Evolutionary conservation across 1,139 yeast species (phyloP), one percentile per base, ranked within the genome.

Genomic region (Yarrowia galli): DNA sequence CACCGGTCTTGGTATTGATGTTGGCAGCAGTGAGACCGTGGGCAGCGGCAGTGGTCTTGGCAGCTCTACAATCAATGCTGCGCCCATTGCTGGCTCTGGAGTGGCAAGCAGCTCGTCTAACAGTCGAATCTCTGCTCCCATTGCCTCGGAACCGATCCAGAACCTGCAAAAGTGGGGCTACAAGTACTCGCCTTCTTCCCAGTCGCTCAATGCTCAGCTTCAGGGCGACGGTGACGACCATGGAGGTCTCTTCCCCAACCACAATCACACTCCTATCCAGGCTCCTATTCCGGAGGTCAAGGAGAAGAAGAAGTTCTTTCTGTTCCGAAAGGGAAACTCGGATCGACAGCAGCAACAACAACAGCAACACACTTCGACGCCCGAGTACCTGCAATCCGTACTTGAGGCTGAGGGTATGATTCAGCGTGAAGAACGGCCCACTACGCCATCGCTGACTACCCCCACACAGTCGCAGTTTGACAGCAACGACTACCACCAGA

Each of bases 91-190:
- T 32, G 22, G 23, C 10, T n/a, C 53, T 25, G 51, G 35, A 5
- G 51, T 45, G 13, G 32, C 16, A 3, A 15, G 38, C 28, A 35
- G 42, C 58, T 35, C 58, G 7, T 35, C 42, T 22, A 61, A 18
- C 60, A 54, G 48, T 6, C 56, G 56, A 35, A 65, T 65, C 12
- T 65, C 67, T 6, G 67, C 64, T 6, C 67, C 67, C 20, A 23
- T 65, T 15, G 67, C 53, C 20, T 58, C 64, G n/a, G 53, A 58
- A 16, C 54, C 46, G 48, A 65, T 65, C 64, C 64, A 65, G 67
- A 48, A 65, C 65, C 64, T 54, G 53, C 53, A 56, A 23, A 65
- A 65, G 56, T 65, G 67, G 67, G 67, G 67, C 49, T 54, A 54
- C 45, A 54, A 51, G 58, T 54, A 58, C 51, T 58, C 64, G 42